A percentile compares a stretch with the other conserved stretches of the same genome.
Conservation (phyloP, 192 early-diverging fungal genomes). For the Entrophospora sp. region DNA sequence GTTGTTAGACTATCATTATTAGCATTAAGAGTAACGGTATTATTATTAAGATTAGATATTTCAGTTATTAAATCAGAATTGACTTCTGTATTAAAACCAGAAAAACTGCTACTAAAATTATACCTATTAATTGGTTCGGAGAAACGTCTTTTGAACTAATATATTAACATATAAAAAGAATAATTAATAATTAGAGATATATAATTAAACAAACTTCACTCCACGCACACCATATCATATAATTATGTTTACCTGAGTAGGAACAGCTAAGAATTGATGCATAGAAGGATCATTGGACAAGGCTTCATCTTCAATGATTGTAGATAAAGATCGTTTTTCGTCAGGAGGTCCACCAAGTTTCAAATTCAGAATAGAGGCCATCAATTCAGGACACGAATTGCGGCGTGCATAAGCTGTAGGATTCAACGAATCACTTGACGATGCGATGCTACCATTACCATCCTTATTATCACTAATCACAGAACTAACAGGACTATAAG, state of each 20-base stretch:
- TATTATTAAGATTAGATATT: background rate
- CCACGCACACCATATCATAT: background rate
- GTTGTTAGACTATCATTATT: background rate
- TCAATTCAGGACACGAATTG: constrained; percentile 20
- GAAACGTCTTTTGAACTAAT: constrained; percentile 1
- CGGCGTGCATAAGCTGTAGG: background rate
- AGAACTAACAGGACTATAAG: constrained; percentile 15
- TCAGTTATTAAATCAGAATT: background rate
- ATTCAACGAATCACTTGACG: background rate
- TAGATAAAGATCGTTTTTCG: constrained; percentile 5
- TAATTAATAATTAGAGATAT: background rate
- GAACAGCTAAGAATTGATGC: constrained; percentile 12
- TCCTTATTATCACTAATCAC: constrained; percentile 12
- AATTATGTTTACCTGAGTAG: background rate
- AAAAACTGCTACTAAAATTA: background rate
- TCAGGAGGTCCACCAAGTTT: background rate
- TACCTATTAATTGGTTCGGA: constrained; percentile 17
- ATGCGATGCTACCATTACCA: background rate
- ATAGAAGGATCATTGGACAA: constrained; percentile 13
- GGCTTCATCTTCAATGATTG: constrained; percentile 16
- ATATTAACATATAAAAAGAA: background rate
- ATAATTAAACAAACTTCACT: background rate
- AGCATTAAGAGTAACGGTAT: too few species aligned
- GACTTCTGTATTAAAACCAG: background rate
- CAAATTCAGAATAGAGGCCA: constrained; percentile 7